Base-by-base conservation (phyloP, 1,284 basidiomycete species). In the Tilletia indica region DNA sequence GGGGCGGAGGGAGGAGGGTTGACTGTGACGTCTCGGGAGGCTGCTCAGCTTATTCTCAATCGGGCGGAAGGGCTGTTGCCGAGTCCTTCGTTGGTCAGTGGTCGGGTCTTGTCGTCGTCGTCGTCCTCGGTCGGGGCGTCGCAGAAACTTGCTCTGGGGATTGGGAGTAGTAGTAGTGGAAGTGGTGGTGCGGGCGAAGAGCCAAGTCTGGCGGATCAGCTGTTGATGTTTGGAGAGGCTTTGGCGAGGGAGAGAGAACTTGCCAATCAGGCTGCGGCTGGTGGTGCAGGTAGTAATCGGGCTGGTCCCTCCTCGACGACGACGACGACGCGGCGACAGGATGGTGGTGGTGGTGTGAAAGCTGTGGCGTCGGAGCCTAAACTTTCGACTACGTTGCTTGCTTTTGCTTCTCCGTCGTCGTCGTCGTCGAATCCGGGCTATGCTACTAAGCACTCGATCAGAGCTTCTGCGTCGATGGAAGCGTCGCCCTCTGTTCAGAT, bases 401-500 rank as follows among this genome's bases (percentile, higher is more conserved):
- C 25, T 31, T 31, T 31, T 31, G 25, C 25, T 31, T 31, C 25
- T 31, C 25, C 25, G 25, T 31, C 25, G 25, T 31, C 25, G 25
- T 1, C 25, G 25, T 31, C 25, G 25, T 1, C 25, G 25, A 31
- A 31, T 31, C 25, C 25, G 25, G 25, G 25, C 25, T 31, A 31
- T 31, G 25, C 25, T 31, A 1, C 25, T 31, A 31, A 31, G 25
- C 25, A 31, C 25, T 31, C 25, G 25, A 31, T 63, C 58, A 63
- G 38, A 19, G 58, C 58, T 5, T 63, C 58, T 14, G 25, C 58
- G 4, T 63, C 58, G 25, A 63, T 34, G 16, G 58, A 63, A 8
- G 38, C 58, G 8, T 63, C 38, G 34, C 58, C 58, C 25, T 63
- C 58, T 8, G 58, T 63, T 4, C 58, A 63, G 31, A 63, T 63